These are phyloP conservation scores for Tubosaeta sp. DNA, from an alignment of 768 basidiomycete species.

Conservation along the genomic window DNA sequence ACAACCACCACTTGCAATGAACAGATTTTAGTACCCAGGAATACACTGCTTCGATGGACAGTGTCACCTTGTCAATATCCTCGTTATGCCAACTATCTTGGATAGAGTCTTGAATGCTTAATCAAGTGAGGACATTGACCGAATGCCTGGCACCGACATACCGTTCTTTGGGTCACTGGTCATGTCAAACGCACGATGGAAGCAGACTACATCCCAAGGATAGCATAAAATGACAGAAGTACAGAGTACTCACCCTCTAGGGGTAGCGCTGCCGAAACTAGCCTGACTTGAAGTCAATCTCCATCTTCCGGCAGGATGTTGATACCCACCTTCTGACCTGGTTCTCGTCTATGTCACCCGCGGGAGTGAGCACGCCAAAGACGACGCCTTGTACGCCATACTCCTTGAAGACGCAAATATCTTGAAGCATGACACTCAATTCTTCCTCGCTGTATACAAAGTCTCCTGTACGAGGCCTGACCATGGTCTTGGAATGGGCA, in stretches of 20 bases:
- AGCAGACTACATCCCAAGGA: constrained; percentile 51
- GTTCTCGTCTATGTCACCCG: constrained; percentile 57
- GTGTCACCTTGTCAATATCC: constrained; percentile 71
- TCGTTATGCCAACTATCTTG: constrained; percentile 60
- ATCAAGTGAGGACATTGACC: neutral
- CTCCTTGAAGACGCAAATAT: constrained; percentile 58
- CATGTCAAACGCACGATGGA: constrained; percentile 81
- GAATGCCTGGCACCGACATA: constrained; percentile 18
- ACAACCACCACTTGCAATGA: constrained; percentile 48
- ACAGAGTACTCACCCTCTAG: constrained; percentile 48
- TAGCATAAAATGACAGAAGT: neutral
- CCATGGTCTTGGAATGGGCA: constrained; percentile 54
- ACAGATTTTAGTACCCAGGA: neutral
- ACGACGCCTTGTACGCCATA: constrained; percentile 62
- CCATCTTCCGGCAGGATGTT: neutral
- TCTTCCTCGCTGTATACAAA: constrained; percentile 70
- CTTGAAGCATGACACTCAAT: constrained; percentile 68
- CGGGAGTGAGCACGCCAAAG: constrained; percentile 53
- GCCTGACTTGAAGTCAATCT: constrained; percentile 30
- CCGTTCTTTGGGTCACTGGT: constrained; percentile 51
- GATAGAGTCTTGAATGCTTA: constrained; percentile 41
- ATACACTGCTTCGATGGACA: neutral
- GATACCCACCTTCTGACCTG: constrained; percentile 44
- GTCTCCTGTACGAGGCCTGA: constrained; percentile 75
- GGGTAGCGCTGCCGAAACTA: constrained; percentile 55